A percentile compares a stretch with the other conserved stretches of the same genome.
phyloP scores from a whole-genome alignment of 768 basidiomycete species.

The Xanthoconium stramineum region DNA sequence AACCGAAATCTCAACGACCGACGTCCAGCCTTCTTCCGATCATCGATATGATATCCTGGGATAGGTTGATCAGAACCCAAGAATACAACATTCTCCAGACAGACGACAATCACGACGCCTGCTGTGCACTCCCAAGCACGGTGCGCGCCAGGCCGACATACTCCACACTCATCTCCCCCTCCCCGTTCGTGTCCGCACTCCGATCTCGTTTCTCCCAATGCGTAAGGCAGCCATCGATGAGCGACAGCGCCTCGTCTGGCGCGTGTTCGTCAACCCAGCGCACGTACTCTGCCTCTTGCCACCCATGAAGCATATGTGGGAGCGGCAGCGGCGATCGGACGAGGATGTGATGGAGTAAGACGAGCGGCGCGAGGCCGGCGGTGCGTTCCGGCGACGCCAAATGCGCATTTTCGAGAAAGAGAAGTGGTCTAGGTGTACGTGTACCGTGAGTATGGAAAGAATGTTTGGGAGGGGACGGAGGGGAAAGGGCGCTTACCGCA shows the following conservation, averaged over 20 bases:
- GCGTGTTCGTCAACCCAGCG: constrained; percentile 93
- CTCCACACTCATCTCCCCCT: constrained; percentile 46
- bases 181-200: constrained; percentile 51
- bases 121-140: constrained; percentile 51
- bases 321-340: constrained; percentile 84
- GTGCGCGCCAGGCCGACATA: constrained; percentile 65
- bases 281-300: constrained; percentile 96
- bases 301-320: constrained; percentile 86
- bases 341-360: constrained; percentile 89
- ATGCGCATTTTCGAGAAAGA: constrained; percentile 81
- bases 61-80: too few species aligned
- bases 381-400: constrained; percentile 68
- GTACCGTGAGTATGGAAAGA: neutral
- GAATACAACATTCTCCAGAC: too few species aligned
- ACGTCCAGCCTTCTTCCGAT: too few species aligned
- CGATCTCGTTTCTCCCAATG: constrained; percentile 77
- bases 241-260: constrained; percentile 71
- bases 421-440: constrained; percentile 56
- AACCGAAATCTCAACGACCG: too few species aligned
- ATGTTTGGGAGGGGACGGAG: too few species aligned
- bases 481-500: constrained; percentile 56
- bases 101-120: neutral
- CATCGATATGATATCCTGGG: too few species aligned
- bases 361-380: constrained; percentile 74
- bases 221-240: constrained; percentile 74